phyloP scores from a whole-genome alignment of 225 moss, liverwort and hornwort genomes.

The Takakia lepidozioides region DNA sequence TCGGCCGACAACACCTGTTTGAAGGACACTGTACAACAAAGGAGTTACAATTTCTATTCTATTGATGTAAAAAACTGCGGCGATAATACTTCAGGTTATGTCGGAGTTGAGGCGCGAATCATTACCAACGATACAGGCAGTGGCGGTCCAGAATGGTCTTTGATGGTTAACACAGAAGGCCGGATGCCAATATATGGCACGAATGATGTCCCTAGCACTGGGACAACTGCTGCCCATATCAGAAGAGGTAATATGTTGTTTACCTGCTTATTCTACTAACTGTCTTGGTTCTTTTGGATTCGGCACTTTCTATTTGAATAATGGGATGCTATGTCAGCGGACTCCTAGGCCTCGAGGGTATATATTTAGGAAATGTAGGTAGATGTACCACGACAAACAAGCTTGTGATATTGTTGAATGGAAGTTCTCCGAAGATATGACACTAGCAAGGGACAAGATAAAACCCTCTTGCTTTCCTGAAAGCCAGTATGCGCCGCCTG shows the following conservation, averaged over 20 bases:
- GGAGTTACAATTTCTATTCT: constrained; percentile 15
- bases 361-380: too few relatives aligned
- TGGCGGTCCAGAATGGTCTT: constrained; percentile 11
- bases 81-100: constrained; percentile 6
- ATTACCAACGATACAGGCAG: constrained; percentile 6
- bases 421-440: too few relatives aligned
- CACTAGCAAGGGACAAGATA: too few relatives aligned
- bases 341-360: too few relatives aligned
- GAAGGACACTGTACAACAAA: constrained; percentile 16
- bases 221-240: not conserved
- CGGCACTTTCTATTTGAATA: too few relatives aligned
- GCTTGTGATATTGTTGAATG: too few relatives aligned
- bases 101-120: constrained; percentile 31
- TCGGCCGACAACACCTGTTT: constrained; percentile 23
- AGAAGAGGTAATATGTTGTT: not conserved
- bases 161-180: constrained; percentile 3
- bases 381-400: too few relatives aligned
- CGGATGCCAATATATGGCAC: not conserved
- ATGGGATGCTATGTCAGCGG: too few relatives aligned
- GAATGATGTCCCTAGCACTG: not conserved
- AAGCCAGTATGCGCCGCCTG: too few relatives aligned
- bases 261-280: not conserved
- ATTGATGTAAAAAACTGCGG: constrained; percentile 28
- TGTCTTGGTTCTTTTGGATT: too few relatives aligned
- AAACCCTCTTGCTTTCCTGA: too few relatives aligned